Conservation (phyloP, 495 filamentous ascomycete species). For the Tuber magnatum region DNA sequence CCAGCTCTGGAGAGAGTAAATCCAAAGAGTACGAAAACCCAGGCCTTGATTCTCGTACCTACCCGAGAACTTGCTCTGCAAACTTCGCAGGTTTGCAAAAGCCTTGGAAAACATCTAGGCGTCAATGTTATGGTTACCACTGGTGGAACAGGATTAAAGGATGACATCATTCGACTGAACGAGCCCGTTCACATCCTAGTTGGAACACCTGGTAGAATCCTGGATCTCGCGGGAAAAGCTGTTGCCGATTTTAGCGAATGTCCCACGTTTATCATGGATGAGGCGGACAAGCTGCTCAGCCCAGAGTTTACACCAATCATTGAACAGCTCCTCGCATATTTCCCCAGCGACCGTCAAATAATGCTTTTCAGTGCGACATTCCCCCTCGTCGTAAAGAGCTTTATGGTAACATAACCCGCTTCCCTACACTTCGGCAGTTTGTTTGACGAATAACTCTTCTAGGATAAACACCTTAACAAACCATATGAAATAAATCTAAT, state of each 20-base stretch:
- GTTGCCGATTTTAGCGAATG: conserved; percentile 96
- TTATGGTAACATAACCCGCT: conserved; percentile 54
- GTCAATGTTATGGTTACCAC: conserved; percentile 99
- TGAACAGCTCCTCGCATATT: conserved; percentile 85
- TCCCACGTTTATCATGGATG: conserved; percentile 97
- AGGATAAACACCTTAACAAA: conserved; percentile 89
- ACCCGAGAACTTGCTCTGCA: conserved; percentile 97
- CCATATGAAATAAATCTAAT: conserved; percentile 99
- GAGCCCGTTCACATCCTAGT: conserved; percentile 96
- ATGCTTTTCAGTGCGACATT: conserved; percentile 99
- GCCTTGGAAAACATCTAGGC: conserved; percentile 87
- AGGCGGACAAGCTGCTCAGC: conserved; percentile 94
- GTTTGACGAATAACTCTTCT: conserved; percentile 8
- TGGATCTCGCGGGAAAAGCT: conserved; percentile 88
- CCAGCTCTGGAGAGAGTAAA: conserved; percentile 93
- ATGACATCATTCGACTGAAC: conserved; percentile 91
- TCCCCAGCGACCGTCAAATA: conserved; percentile 92
- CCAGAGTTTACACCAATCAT: conserved; percentile 95
- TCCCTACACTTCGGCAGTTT: background rate
- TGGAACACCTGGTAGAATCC: conserved; percentile 89
- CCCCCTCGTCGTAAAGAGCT: conserved; percentile 87
- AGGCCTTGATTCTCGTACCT: conserved; percentile 91
- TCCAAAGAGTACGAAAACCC: conserved; percentile 87
- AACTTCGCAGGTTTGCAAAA: conserved; percentile 98
- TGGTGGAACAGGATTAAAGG: conserved; percentile 85